These are phyloP conservation scores for Cymbomonas tetramitiformis DNA, from an alignment of 139 green algal genomes.

Conservation along the genomic window DNA sequence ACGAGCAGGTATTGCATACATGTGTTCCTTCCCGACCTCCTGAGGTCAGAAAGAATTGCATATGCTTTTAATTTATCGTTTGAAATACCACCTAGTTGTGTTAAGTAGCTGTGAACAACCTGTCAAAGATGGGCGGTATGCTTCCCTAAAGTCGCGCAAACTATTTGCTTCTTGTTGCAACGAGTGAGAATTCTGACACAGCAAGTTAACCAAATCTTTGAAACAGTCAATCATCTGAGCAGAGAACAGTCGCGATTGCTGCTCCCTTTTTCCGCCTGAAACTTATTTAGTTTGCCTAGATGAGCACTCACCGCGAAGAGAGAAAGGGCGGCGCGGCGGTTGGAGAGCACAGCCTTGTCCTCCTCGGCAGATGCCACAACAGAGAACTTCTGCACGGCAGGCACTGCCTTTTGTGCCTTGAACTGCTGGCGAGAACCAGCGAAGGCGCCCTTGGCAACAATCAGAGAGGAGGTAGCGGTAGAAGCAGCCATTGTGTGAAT, in stretches of 20 bases:
- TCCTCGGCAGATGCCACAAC: neutral
- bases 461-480: neutral
- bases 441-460: neutral
- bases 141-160: neutral
- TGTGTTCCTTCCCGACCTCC: neutral
- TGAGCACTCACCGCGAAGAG: slow-evolving; percentile 4
- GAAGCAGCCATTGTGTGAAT: slow-evolving; percentile 4
- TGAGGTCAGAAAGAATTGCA: too few species aligned
- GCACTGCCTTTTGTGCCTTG: neutral
- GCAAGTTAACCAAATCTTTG: neutral
- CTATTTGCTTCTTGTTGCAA: neutral
- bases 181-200: neutral
- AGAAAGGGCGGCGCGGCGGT: neutral
- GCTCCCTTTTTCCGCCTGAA: neutral
- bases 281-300: neutral
- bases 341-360: too few species aligned
- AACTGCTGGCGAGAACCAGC: neutral
- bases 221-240: neutral
- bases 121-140: neutral
- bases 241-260: too few species aligned
- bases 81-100: too few species aligned
- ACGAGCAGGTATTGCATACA: neutral
- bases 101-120: too few species aligned
- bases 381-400: neutral
- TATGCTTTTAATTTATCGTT: too few species aligned